These are phyloP conservation scores for Hura crepitans DNA, from an alignment of 441 rosid species.

Conservation along the genomic window DNA sequence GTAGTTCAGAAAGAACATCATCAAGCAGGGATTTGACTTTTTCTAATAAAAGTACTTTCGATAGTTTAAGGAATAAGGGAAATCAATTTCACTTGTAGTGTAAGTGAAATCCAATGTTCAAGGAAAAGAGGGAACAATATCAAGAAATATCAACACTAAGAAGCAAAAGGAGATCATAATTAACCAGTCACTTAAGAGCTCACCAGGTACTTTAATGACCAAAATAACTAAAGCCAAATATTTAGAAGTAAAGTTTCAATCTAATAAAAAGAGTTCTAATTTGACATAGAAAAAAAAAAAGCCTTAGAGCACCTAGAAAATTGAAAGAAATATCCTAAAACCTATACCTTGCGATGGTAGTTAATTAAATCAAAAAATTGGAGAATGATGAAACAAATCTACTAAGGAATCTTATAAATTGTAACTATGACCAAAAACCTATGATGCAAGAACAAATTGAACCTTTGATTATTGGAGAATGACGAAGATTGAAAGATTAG, in stretches of 20 bases:
- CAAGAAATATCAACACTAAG: conserved; percentile 26
- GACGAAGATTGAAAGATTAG: too few relatives aligned
- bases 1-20: conserved; percentile 27
- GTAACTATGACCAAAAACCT: too few relatives aligned
- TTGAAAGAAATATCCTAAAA: too few relatives aligned
- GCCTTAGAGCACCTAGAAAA: conserved; percentile 31
- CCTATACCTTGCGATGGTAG: too few relatives aligned
- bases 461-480: too few relatives aligned
- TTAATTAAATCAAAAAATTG: too few relatives aligned
- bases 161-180: conserved; percentile 38
- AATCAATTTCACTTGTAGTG: conserved; percentile 35
- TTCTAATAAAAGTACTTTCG: conserved; percentile 32
- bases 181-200: conserved; percentile 34
- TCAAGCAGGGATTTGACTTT: conserved; percentile 23
- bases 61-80: conserved; percentile 41
- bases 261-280: conserved; percentile 33
- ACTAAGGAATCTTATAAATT: too few relatives aligned
- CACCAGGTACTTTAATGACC: conserved; percentile 34
- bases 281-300: conserved; percentile 34
- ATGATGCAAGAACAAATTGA: too few relatives aligned
- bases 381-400: too few relatives aligned
- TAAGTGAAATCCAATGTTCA: conserved; percentile 42
- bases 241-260: conserved; percentile 59
- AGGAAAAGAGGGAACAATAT: conserved; percentile 40
- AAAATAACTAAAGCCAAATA: conserved; percentile 53